Evolutionary conservation across 2,329 filamentous ascomycete genomes (phyloP), one percentile per base, ranked within the genome.

Genomic region (Cercospora zeae-maydis): DNA sequence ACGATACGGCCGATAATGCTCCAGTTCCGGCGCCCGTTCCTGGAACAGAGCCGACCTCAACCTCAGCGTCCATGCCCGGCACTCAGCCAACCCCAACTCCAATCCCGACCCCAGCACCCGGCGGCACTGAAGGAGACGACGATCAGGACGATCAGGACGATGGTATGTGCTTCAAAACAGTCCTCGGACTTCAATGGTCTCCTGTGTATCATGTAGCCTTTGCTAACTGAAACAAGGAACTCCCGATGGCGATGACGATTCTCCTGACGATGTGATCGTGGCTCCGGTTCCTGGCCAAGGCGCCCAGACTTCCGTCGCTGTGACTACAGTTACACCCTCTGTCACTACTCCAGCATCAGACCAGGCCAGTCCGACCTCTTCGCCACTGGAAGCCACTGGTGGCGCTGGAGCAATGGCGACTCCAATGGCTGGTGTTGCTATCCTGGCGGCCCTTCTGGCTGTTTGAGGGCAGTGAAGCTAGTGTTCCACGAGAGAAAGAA

Each of bases 371-470:
- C 49, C 34, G 14, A 45, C 54, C 31, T 39, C 36, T 4, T 30
- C 54, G 13, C 54, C 54, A 27, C 11, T 42, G 19, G 36, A 37
- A 39, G 19, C 36, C 54, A 57, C 36, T 14, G 54, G 53, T 10
- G 47, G 27, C 4, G 54, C 54, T 11, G 54, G 34, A 27, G 54
- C 54, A 11, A 57, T 57, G 54, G 54, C 54, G 4, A 57, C 54
- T 14, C 54, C 54, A 11, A 57, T 57, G 34, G 54, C 54, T 14
- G 54, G 54, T 19, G 36, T 42, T 6, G 54, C 54, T 34, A 31
- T 57, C 31, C 24, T 57, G 54, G 54, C 54, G 11, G 54, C 54
- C 3, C 24, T 57, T 21, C 21, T 57, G n/a, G 54, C 54, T 27
- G n/a, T 52, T 19, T 52, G 13, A 34, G 11, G 21, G 21, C 21